A percentile compares a stretch with the other conserved stretches of the same genome.
Conservation (phyloP, 345 rosid genomes). For the Passiflora organensis region DNA sequence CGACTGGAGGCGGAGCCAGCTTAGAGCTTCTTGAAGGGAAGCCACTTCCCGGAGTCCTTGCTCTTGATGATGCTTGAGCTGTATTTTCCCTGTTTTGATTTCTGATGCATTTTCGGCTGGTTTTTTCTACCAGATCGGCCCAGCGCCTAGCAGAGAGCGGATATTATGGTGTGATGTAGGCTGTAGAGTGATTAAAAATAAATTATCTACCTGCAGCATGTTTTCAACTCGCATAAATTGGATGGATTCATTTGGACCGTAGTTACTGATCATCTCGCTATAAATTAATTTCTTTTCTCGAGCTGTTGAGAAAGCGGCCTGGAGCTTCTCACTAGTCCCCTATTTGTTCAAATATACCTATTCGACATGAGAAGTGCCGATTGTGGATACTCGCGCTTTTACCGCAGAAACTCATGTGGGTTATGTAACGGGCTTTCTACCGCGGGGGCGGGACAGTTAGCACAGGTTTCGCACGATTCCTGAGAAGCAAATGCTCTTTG, state of each 20-base stretch:
- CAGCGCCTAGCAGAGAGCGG: background rate
- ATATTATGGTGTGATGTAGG: background rate
- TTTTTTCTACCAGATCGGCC: conserved; percentile 25
- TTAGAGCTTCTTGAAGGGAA: conserved; percentile 96
- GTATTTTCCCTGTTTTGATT: background rate
- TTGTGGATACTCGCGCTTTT: too few relatives aligned
- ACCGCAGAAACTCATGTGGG: too few relatives aligned
- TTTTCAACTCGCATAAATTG: background rate
- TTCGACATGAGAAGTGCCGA: too few relatives aligned
- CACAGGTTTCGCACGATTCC: too few relatives aligned
- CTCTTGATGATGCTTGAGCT: conserved; percentile 70
- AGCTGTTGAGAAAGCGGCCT: too few relatives aligned
- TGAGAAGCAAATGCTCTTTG: too few relatives aligned
- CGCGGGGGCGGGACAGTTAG: too few relatives aligned
- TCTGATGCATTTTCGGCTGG: conserved; percentile 24
- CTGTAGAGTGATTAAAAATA: conserved; percentile 15
- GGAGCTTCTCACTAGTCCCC: too few relatives aligned
- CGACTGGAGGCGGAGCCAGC: conserved; percentile 97
- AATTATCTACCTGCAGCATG: background rate
- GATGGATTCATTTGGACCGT: background rate
- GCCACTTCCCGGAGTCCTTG: conserved; percentile 80
- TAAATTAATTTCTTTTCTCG: too few relatives aligned
- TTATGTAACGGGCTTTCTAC: too few relatives aligned
- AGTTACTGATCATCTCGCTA: too few relatives aligned
- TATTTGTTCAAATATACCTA: too few relatives aligned